phyloP scores from a whole-genome alignment of 768 basidiomycete species.

The Lyophyllum semitale region DNA sequence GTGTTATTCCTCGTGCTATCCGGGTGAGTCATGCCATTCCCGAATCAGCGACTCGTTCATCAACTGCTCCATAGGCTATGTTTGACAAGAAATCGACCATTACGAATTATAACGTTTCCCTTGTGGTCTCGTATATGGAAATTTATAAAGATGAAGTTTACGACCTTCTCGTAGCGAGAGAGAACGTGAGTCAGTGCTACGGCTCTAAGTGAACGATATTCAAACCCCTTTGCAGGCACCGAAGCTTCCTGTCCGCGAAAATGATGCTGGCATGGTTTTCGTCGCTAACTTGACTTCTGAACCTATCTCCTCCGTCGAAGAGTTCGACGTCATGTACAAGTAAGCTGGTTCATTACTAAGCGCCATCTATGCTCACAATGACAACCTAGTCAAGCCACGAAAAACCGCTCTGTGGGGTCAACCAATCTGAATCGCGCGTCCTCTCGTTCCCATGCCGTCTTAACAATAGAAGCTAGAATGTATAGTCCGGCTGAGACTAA shows the following conservation, averaged over 20 bases:
- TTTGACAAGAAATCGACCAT: constrained; percentile 49
- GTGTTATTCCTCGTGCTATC: constrained; percentile 85
- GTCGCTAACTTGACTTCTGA: constrained; percentile 52
- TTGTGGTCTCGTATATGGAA: constrained; percentile 80
- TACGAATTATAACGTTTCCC: constrained; percentile 42
- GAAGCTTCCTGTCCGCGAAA: constrained; percentile 56
- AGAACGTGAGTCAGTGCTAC: constrained; percentile 48
- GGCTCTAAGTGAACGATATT: background rate
- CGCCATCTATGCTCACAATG: background rate
- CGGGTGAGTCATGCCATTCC: constrained; percentile 41
- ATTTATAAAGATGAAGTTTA: constrained; percentile 93
- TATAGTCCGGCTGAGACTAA: constrained; percentile 52
- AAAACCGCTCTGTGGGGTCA: constrained; percentile 80
- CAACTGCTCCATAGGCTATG: constrained; percentile 44
- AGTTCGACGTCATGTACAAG: constrained; percentile 51
- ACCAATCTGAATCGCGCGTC: constrained; percentile 85
- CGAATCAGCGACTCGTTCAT: background rate
- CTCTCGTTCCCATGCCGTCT: constrained; percentile 86
- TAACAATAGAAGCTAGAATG: constrained; percentile 72
- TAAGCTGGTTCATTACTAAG: constrained; percentile 20
- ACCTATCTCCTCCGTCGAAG: constrained; percentile 39
- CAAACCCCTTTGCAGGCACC: constrained; percentile 36
- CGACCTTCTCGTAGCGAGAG: constrained; percentile 76
- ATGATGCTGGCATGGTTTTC: constrained; percentile 54
- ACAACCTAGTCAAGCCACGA: constrained; percentile 58